Conservation (phyloP, 2,329 filamentous ascomycete genomes). For the Aspergillus pseudoterreus region DNA sequence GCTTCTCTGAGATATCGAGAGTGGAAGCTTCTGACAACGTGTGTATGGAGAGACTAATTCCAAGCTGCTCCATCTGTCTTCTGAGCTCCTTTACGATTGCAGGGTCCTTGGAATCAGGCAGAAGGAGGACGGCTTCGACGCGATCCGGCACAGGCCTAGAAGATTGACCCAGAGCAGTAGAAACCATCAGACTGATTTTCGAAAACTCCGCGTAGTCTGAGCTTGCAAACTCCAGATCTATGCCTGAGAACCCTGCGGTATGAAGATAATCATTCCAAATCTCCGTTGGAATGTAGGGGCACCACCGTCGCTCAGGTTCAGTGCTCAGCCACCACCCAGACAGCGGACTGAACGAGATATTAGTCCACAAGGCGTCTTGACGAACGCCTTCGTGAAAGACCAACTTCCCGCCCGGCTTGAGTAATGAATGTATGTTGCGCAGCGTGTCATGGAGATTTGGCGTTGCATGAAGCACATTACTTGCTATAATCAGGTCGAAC, state of each 20-base stretch:
- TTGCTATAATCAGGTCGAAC: conserved; percentile 29
- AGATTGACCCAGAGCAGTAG: background rate
- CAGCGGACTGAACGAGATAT: conserved; percentile 28
- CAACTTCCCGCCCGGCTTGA: conserved; percentile 43
- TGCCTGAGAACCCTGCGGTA: conserved; percentile 20
- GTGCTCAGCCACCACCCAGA: conserved; percentile 32
- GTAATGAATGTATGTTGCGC: conserved; percentile 17
- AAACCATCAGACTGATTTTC: conserved; percentile 6
- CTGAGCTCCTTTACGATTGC: background rate
- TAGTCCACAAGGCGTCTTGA: conserved; percentile 1
- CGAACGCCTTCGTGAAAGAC: conserved; percentile 36
- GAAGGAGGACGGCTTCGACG: background rate
- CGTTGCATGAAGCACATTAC: conserved; percentile 29
- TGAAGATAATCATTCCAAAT: conserved; percentile 23
- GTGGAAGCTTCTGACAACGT: background rate
- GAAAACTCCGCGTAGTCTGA: conserved; percentile 1
- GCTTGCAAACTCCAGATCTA: conserved; percentile 14
- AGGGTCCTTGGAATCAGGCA: background rate
- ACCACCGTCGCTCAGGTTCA: conserved; percentile 1
- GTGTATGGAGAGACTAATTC: background rate
- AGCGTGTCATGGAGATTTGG: conserved; percentile 18
- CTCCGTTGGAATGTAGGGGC: conserved; percentile 3
- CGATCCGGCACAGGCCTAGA: background rate
- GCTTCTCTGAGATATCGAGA: background rate
- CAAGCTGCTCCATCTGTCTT: background rate